These are phyloP conservation scores for Erodium chrysanthum DNA, from an alignment of 441 rosid species.

Conservation along the genomic window DNA sequence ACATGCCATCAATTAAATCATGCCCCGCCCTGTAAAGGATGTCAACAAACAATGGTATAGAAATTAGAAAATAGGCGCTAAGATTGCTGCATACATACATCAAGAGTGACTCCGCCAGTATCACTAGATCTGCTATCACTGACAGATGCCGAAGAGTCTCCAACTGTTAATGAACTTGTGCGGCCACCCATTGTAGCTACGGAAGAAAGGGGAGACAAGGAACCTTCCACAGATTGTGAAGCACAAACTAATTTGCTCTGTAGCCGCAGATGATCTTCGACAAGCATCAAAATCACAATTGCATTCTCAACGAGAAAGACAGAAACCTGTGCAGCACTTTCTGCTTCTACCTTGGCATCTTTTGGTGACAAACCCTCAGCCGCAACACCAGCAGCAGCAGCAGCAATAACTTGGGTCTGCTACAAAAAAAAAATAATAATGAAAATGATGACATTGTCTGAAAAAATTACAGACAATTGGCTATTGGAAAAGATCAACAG, in stretches of 20 bases:
- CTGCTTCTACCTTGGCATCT: conserved; percentile 85
- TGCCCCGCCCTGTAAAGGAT: not conserved
- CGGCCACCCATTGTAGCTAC: conserved; percentile 48
- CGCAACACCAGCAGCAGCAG: conserved; percentile 99
- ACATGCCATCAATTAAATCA: conserved; percentile 5
- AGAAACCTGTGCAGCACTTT: conserved; percentile 96
- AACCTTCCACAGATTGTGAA: conserved; percentile 41
- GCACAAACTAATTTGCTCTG: conserved; percentile 84
- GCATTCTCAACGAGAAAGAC: conserved; percentile 98
- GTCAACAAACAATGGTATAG: not conserved
- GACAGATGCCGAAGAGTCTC: conserved; percentile 48
- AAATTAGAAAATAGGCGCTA: not conserved
- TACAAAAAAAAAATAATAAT: conserved; percentile 24
- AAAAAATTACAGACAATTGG: conserved; percentile 6
- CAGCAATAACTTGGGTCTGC: conserved; percentile 99
- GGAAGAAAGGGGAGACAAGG: conserved; percentile 71
- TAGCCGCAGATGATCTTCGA: conserved; percentile 95
- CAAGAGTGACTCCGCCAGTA: conserved; percentile 69
- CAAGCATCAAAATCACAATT: conserved; percentile 96
- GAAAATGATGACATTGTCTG: not conserved
- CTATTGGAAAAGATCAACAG: conserved; percentile 7
- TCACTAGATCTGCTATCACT: conserved; percentile 58
- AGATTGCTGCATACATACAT: conserved; percentile 49
- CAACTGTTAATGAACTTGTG: conserved; percentile 33
- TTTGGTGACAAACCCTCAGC: conserved; percentile 91